phyloP scores from a whole-genome alignment of 305 asterid species.

The Andrographis paniculata region DNA sequence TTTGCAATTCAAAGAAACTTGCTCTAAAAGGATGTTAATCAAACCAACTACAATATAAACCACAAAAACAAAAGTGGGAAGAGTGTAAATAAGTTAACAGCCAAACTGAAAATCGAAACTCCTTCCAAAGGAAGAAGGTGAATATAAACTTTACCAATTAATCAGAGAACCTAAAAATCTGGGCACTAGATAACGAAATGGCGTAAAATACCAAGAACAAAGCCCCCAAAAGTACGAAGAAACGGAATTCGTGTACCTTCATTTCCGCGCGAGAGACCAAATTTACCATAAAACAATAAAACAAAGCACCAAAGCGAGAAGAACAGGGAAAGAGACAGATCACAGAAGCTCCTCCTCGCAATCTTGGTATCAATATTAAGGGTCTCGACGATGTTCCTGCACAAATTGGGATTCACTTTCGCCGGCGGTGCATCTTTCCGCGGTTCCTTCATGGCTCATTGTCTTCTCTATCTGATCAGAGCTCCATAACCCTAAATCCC shows the following conservation, averaged over 20 bases:
- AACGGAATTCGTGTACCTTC: slow-evolving; percentile 35
- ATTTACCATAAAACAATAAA: slow-evolving; percentile 43
- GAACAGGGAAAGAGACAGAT: slow-evolving; percentile 45
- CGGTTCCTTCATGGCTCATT: slow-evolving; percentile 50
- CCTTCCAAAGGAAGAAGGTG: slow-evolving; percentile 7
- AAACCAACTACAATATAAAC: slow-evolving; percentile 12
- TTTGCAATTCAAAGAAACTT: slow-evolving; percentile 1
- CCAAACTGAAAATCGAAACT: not conserved
- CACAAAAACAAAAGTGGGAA: not conserved
- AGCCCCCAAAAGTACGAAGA: not conserved
- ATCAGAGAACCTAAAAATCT: no score
- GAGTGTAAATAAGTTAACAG: slow-evolving; percentile 2
- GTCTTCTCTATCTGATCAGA: not conserved
- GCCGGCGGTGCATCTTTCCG: slow-evolving; percentile 26
- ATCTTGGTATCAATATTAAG: no score
- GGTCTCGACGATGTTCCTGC: slow-evolving; percentile 20
- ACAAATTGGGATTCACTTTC: slow-evolving; percentile 20
- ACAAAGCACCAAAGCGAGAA: slow-evolving; percentile 46
- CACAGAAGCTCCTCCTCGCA: slow-evolving; percentile 26
- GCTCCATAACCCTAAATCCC: not conserved
- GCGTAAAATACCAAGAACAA: no score
- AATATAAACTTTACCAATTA: not conserved
- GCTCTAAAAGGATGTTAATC: not conserved
- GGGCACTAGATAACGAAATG: no score
- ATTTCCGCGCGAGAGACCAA: slow-evolving; percentile 51